phyloP scores from a whole-genome alignment of 2,329 filamentous ascomycete genomes.

The Colletotrichum salicis region DNA sequence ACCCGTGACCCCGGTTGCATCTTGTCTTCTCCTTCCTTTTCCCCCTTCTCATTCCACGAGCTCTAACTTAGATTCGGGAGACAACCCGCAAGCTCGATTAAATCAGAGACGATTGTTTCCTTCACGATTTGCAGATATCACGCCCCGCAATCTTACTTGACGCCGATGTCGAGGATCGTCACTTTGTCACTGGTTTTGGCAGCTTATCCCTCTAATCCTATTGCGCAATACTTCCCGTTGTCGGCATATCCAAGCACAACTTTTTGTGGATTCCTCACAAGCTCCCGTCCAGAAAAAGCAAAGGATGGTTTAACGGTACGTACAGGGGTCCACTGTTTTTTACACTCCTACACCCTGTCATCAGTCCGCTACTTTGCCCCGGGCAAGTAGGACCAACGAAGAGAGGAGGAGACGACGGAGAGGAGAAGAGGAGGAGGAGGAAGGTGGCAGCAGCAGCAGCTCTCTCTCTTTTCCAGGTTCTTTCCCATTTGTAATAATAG shows the following conservation, averaged over 20 bases:
- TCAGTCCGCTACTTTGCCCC: background rate
- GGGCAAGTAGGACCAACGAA: background rate
- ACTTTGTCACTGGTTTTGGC: slow-evolving; percentile 1
- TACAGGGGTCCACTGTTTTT: background rate
- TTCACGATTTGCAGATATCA: background rate
- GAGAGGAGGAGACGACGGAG: slow-evolving; percentile 7
- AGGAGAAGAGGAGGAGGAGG: background rate
- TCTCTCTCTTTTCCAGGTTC: background rate
- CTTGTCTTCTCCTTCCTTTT: background rate
- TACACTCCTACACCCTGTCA: slow-evolving; percentile 5
- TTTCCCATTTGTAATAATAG: background rate
- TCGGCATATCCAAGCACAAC: slow-evolving; percentile 34
- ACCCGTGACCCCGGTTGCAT: background rate
- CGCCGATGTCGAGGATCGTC: slow-evolving; percentile 23
- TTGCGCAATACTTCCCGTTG: slow-evolving; percentile 30
- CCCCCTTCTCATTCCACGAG: background rate
- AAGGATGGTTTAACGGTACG: slow-evolving; percentile 11
- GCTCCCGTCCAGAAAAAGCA: slow-evolving; percentile 28
- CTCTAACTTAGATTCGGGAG: background rate
- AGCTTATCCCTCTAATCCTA: slow-evolving; percentile 10
- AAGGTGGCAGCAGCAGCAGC: background rate
- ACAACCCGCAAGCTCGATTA: background rate
- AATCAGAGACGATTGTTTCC: background rate
- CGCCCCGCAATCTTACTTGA: slow-evolving; percentile 1
- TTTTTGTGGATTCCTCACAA: slow-evolving; percentile 22